phyloP scores from a whole-genome alignment of 2,329 filamentous ascomycete species.

The Fusarium sp. region DNA sequence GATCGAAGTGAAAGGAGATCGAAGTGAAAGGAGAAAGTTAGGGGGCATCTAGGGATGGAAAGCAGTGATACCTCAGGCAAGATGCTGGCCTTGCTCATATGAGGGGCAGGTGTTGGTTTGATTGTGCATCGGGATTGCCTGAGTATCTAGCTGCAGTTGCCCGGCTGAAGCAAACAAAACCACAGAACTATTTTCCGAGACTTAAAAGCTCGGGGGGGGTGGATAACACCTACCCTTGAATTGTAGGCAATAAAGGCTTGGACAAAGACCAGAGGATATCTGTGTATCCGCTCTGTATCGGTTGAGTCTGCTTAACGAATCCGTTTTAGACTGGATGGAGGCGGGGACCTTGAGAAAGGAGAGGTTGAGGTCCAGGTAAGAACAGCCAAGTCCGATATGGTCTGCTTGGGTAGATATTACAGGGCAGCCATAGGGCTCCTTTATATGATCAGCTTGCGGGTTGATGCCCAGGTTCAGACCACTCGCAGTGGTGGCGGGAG shows the following conservation, averaged over 20 bases:
- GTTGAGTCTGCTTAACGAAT: neutral
- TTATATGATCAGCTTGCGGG: slow-evolving; percentile 15
- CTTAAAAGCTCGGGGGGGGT: neutral
- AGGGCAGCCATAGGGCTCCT: neutral
- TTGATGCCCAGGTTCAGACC: slow-evolving; percentile 6
- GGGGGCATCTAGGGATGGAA: slow-evolving; percentile 3
- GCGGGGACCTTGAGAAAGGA: neutral
- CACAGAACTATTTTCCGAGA: neutral
- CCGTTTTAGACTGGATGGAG: neutral
- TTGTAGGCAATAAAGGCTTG: neutral
- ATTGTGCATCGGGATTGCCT: neutral
- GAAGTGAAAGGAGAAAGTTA: neutral
- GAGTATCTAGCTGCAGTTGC: neutral
- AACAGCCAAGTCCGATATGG: neutral
- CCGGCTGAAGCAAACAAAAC: slow-evolving; percentile 3
- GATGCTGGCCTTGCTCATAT: slow-evolving; percentile 7
- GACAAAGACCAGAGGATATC: neutral
- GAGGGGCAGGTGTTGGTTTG: neutral
- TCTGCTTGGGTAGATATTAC: neutral
- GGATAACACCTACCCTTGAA: slow-evolving; percentile 13
- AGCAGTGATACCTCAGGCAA: slow-evolving; percentile 1
- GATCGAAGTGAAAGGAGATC: slow-evolving; percentile 10
- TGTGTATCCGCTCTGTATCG: neutral
- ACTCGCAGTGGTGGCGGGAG: slow-evolving; percentile 25
- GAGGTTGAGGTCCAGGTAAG: neutral